phyloP scores from a whole-genome alignment of 805 yeast genomes.

The Lachancea thermotolerans region DNA sequence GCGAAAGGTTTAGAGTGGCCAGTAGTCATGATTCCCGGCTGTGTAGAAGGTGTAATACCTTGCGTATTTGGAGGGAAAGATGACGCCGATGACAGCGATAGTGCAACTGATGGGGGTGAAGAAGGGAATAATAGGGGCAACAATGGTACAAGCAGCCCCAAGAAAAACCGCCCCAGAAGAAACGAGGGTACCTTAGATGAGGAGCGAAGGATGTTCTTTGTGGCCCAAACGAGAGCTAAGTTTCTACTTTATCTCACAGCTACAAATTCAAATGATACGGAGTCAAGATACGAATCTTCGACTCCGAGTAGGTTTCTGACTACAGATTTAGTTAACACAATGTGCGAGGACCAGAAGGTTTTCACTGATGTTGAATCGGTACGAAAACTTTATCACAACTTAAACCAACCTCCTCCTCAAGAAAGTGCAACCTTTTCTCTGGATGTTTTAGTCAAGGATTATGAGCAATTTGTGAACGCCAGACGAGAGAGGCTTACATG shows the following conservation, averaged over 20 bases:
- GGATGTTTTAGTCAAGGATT: slow-evolving; percentile 22
- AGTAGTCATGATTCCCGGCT: slow-evolving; percentile 72
- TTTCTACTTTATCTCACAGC: slow-evolving; percentile 40
- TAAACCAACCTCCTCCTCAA: slow-evolving; percentile 11
- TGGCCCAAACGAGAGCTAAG: slow-evolving; percentile 82
- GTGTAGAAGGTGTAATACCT: slow-evolving; percentile 62
- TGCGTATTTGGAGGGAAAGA: slow-evolving; percentile 40
- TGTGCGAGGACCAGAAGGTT: slow-evolving; percentile 24
- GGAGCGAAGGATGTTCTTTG: slow-evolving; percentile 80
- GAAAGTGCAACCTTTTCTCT: slow-evolving; percentile 16
- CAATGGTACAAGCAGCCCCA: slow-evolving; percentile 4
- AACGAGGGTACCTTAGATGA: slow-evolving; percentile 44
- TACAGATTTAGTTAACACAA: slow-evolving; percentile 20
- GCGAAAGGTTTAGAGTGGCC: slow-evolving; percentile 97
- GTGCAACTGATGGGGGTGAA: slow-evolving; percentile 8
- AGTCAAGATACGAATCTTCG: slow-evolving; percentile 16
- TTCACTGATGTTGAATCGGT: slow-evolving; percentile 19
- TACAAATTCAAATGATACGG: slow-evolving; percentile 11
- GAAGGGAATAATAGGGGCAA: slow-evolving; percentile 11
- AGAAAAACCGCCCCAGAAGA: slow-evolving; percentile 9
- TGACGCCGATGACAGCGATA: slow-evolving; percentile 21
- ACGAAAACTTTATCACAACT: slow-evolving; percentile 17
- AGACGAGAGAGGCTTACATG: slow-evolving; percentile 28
- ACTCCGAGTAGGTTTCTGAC: slow-evolving; percentile 30
- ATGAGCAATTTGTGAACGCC: slow-evolving; percentile 21